Evolutionary conservation across 176 grass and related monocot genomes (phyloP), one percentile per base, ranked within the genome.

Genomic region (Raddia distichophylla): DNA sequence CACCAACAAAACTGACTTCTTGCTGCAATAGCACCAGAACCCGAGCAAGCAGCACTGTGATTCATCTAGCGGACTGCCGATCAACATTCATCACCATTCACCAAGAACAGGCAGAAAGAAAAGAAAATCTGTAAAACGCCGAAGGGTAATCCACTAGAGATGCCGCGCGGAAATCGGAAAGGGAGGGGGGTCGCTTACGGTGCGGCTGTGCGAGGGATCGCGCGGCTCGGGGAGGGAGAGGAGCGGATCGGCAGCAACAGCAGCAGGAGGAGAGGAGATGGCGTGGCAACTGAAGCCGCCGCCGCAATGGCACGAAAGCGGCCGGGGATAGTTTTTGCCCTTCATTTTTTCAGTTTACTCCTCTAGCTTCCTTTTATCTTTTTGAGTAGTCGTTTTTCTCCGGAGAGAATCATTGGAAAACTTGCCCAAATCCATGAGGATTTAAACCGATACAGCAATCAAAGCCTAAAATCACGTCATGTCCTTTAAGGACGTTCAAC

Each of bases 231-330:
- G 10, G 16, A 56, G 19, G 5, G 14, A 12, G 53, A n/a, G 49
- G 54, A 16, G 27, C 47, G 78, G 9, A 11, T 0, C 37, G 4
- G 37, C 37, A 40, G 37, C 37, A 40, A 5, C 27, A 27, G 37
- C 37, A 40, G 3, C 0, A 19, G 53, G 8, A 69, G 78, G 15
- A 16, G 75, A 34, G 75, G 9, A 14, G 76, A 8, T 37, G 16
- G 75, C 75, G 75, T 78, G 60, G 59, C 59, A 37, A 62, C 58
- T 42, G 75, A 40, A 40, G 37, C 37, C 37, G 51, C 37, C 37
- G 51, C 51, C 51, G 3, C 53, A 18, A 56, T 56, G 54, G 17
- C 17, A 56, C 54, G 54, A 7, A 17, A 55, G 54, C 17, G 2
- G 17, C 54, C 17, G 17, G 2, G 3, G 17, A 17, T n/a, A 18